Evolutionary conservation across 768 basidiomycete genomes (phyloP), one percentile per base, ranked within the genome.

Genomic region (Mycena vulgaris): DNA sequence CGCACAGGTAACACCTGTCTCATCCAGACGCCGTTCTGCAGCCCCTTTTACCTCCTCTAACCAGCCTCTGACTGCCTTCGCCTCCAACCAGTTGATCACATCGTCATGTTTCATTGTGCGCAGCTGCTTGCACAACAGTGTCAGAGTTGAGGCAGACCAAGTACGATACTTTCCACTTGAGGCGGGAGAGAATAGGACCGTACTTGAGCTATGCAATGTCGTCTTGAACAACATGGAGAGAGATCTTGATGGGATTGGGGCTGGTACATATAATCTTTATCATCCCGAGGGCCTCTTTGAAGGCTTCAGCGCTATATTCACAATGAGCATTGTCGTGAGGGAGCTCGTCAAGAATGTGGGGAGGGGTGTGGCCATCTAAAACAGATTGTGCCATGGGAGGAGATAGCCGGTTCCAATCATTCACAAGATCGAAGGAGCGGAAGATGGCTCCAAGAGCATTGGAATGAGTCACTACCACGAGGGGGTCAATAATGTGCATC

Each of bases 181-280:
- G 28, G 55, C 17, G 31, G 11, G 33, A 27, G 13, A 55, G 37
- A 3, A 7, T 16, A 10, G 63, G 39, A 37, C 42, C 42, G 33
- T 56, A 65, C n/a, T 65, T 65, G 23, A 47, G 8, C 19, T 39
- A 4, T 4, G 53, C 63, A n/a, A 17, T 56, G 52, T 65, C 30
- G 27, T 4, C 17, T 10, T 23, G 31, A 5, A 27, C 23, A 16
- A 56, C 19, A 17, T 31, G 25, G 21, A 65, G 51, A 5, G 48
- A 23, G 17, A 25, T 5, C 25, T 25, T 8, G 10, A 7, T 23
- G 27, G 23, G 23, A 11, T 49, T 19, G 27, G 17, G 48, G 7
- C 48, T 19, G 48, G 27, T 49, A 3, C 23, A 23, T 7, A 49
- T 14, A 37, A 37, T 37, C 6, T 37, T 37, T 14, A 37, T 7